phyloP scores from a whole-genome alignment of 805 yeast species.

The Starmera quercuum region DNA sequence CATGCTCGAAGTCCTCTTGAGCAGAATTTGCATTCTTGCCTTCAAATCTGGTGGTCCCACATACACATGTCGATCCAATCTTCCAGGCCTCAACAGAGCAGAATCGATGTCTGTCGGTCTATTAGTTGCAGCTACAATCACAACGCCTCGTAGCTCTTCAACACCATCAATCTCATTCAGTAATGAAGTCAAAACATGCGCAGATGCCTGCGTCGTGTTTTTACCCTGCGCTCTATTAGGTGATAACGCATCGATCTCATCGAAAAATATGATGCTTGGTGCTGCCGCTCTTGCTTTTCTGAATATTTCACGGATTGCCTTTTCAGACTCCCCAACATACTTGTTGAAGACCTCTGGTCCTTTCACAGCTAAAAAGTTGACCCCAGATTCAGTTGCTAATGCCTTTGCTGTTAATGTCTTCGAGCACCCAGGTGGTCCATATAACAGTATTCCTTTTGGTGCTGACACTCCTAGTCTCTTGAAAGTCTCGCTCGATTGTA shows the following conservation, averaged over 20 bases:
- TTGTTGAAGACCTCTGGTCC: conserved; percentile 96
- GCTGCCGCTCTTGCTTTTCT: conserved; percentile 91
- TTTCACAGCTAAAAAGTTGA: conserved; percentile 88
- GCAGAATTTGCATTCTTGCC: conserved; percentile 74
- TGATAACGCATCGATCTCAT: conserved; percentile 92
- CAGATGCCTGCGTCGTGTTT: conserved; percentile 60
- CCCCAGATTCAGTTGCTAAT: conserved; percentile 89
- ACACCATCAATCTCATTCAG: conserved; percentile 96
- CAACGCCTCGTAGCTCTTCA: conserved; percentile 89
- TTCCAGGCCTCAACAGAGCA: conserved; percentile 90
- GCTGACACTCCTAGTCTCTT: conserved; percentile 72
- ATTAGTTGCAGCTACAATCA: conserved; percentile 93
- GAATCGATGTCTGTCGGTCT: conserved; percentile 91
- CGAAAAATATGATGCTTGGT: conserved; percentile 91
- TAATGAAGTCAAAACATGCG: conserved; percentile 82
- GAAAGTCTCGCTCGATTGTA: conserved; percentile 76
- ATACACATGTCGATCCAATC: conserved; percentile 87
- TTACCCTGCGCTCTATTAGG: conserved; percentile 60
- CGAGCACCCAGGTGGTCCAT: conserved; percentile 99
- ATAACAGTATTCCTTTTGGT: conserved; percentile 86
- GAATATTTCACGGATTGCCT: conserved; percentile 88
- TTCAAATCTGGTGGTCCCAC: conserved; percentile 85
- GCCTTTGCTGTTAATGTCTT: conserved; percentile 94
- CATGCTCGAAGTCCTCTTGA: conserved; percentile 64
- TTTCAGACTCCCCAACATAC: conserved; percentile 92